Base-by-base conservation (phyloP, 306 rosid species). In the Vigna radiata region DNA sequence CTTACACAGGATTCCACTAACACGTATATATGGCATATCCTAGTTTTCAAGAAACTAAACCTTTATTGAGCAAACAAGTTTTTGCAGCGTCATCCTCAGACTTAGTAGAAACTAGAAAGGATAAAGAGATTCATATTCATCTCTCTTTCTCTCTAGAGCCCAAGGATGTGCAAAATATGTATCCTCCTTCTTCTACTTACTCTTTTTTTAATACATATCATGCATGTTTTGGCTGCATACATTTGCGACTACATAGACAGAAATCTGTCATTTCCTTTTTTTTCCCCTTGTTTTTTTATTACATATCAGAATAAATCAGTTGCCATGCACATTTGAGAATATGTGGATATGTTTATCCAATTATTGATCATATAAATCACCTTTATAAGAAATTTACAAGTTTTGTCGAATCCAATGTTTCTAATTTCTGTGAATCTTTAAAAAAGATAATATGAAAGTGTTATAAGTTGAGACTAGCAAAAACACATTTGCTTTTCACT, bases 321-420 rank as follows among this genome's bases (percentile, higher is more conserved):
- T n/a, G n/a, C n/a, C n/a, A n/a, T n/a, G n/a, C n/a, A n/a, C n/a
- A n/a, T n/a, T n/a, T n/a, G n/a, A n/a, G n/a, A n/a, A 85, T 79
- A 91, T 21, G 93, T 92, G 64, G 97, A 89, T 62, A 90, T 81
- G 93, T 88, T 16, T 68, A 83, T 77, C 86, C 90, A 23, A 87
- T 89, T 77, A 80, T 66, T 53, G 97, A 95, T 27, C 4, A 27
- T 27, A 27, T 27, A 27, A 1, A 27, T 27, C 31, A 27, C 31
- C 4, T 27, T 27, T 0, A 27, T 27, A 27, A 27, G 31, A 3
- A 27, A 27, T 27, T 27, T 27, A 3, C 4, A 27, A 3, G n/a
- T n/a, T 27, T 27, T 27, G 31, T 27, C 31, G 31, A 27, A 27
- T 27, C 31, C 31, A 27, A 27, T 2, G 31, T 2, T 27, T 27